Percentiles rank a stretch among this genome's conserved stretches.
These are phyloP conservation scores for Barbarea vulgaris DNA, from an alignment of 345 rosid genomes.

Conservation along the genomic window DNA sequence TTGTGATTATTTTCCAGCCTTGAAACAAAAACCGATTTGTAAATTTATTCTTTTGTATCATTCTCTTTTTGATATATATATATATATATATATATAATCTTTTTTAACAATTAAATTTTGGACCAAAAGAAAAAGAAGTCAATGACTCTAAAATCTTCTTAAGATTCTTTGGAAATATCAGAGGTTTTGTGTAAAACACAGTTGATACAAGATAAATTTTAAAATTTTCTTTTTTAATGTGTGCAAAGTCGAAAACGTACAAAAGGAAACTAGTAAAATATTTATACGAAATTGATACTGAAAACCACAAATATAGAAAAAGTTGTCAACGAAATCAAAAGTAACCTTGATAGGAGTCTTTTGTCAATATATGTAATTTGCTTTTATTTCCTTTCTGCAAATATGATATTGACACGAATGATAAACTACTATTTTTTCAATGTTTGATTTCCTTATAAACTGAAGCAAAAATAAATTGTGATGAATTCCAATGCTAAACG, in stretches of 20 bases:
- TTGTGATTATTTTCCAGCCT: constrained; percentile 57
- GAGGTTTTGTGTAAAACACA: background rate
- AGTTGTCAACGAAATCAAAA: background rate
- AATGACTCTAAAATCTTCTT: background rate
- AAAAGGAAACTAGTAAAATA: background rate
- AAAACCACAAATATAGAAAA: background rate
- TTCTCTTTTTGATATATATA: background rate
- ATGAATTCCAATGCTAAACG: background rate
- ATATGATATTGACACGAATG: background rate
- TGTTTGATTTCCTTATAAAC: background rate
- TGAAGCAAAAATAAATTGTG: background rate
- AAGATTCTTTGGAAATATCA: background rate
- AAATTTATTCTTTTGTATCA: background rate
- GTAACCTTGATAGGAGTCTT: background rate
- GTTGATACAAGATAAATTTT: background rate
- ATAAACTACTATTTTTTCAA: background rate
- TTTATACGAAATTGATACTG: background rate
- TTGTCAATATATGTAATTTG: background rate
- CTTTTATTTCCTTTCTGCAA: background rate
- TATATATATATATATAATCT: background rate
- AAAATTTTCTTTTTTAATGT: no score
- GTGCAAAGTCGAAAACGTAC: background rate
- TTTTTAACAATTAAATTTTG: background rate
- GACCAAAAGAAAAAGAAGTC: background rate
- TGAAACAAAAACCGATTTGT: constrained; percentile 14